A percentile compares a stretch with the other conserved stretches of the same genome.
Evolutionary conservation across 345 rosid genomes (phyloP).

Genomic region (Lagerstroemia speciosa): DNA sequence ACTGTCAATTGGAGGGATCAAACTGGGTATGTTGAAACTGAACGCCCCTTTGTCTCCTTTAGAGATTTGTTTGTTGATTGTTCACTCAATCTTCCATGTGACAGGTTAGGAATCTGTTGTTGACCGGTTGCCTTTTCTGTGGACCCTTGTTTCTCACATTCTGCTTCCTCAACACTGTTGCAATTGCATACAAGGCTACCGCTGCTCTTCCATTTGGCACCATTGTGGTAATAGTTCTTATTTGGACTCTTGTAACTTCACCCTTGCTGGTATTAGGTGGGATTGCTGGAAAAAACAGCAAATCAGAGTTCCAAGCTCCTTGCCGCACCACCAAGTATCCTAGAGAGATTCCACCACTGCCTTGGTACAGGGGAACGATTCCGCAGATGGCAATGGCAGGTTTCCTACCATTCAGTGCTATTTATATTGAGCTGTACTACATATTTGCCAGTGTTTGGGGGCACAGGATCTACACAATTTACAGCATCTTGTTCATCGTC

Average conservation of each 20-base stretch:
- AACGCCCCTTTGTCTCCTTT: not conserved
- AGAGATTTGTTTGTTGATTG: not conserved
- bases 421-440: conserved; percentile 47
- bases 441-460: conserved; percentile 57
- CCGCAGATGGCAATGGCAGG: conserved; percentile 70
- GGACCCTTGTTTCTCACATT: conserved; percentile 43
- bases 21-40: conserved; percentile 31
- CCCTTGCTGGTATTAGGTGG: conserved; percentile 45
- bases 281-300: conserved; percentile 51
- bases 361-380: conserved; percentile 39
- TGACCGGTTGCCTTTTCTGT: conserved; percentile 44
- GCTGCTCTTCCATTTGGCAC: conserved; percentile 49
- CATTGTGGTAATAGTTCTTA: conserved; percentile 40
- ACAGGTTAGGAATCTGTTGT: conserved; percentile 44
- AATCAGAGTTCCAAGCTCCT: conserved; percentile 53
- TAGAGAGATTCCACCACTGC: conserved; percentile 42
- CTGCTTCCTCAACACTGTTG: conserved; percentile 48
- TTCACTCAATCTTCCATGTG: not conserved
- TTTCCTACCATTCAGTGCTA: conserved; percentile 49
- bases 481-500: conserved; percentile 47
- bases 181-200: conserved; percentile 39
- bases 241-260: conserved; percentile 44
- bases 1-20: conserved; percentile 45
- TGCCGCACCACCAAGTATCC: conserved; percentile 52
- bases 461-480: conserved; percentile 51